These are phyloP conservation scores for Globisporangium emineosum DNA, from an alignment of 352 stramenopile genomes.

Conservation along the genomic window DNA sequence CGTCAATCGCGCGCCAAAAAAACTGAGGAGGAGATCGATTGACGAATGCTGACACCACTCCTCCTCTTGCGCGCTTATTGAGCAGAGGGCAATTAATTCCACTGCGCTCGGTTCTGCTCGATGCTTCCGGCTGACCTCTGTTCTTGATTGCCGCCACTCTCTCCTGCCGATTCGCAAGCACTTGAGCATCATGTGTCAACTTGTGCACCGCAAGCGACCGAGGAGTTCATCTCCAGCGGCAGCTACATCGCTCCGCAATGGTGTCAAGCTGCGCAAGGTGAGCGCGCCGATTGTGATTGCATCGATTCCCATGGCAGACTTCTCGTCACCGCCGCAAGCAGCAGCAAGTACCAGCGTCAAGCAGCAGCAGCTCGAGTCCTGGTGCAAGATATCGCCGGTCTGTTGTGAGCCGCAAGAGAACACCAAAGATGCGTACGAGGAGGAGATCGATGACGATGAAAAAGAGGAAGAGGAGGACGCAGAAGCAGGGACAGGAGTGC, in stretches of 20 bases:
- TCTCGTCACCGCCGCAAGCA: constrained; percentile 1
- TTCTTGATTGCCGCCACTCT: background rate
- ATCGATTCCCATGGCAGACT: too few species aligned
- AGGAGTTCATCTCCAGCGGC: constrained; percentile 3
- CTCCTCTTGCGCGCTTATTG: constrained; percentile 25
- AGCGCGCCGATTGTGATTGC: too few species aligned
- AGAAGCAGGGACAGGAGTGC: background rate
- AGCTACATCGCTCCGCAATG: background rate
- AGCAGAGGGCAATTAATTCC: constrained; percentile 8
- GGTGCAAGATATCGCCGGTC: constrained; percentile 4
- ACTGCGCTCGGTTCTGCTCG: background rate
- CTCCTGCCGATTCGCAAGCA: background rate
- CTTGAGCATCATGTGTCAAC: constrained; percentile 11
- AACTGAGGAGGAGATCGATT: constrained; percentile 16
- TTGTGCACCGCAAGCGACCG: constrained; percentile 16
- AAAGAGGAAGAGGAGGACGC: background rate
- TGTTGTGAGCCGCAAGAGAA: background rate
- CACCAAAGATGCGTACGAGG: background rate
- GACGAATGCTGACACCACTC: constrained; percentile 23
- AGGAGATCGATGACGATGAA: background rate
- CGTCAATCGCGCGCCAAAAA: constrained; percentile 13
- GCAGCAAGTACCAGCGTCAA: background rate
- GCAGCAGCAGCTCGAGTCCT: background rate
- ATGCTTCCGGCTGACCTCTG: too few species aligned
- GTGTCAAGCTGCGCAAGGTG: constrained; percentile 4